Conservation (phyloP, 2,329 filamentous ascomycete genomes). For the Coniella lustricola region DNA sequence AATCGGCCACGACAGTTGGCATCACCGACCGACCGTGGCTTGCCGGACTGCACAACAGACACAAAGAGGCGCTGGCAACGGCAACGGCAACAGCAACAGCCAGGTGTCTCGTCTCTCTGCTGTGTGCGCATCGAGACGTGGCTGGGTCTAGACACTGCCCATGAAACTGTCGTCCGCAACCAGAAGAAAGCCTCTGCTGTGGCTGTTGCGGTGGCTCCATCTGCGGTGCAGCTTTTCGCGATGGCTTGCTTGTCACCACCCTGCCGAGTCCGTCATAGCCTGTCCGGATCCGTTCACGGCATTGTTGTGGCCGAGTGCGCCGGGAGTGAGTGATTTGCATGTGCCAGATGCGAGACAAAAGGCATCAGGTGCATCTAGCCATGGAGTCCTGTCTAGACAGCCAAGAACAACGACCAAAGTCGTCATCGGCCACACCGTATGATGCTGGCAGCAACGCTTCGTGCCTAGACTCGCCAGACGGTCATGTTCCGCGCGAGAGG, state of each 20-base stretch:
- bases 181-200: too few relatives aligned
- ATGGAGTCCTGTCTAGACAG: neutral
- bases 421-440: too few relatives aligned
- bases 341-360: constrained; percentile 11
- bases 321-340: neutral
- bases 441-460: neutral
- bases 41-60: neutral
- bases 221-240: neutral
- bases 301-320: neutral
- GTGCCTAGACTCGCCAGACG: neutral
- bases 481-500: constrained; percentile 1
- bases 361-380: neutral
- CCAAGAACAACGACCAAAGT: too few relatives aligned
- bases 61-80: neutral
- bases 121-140: neutral
- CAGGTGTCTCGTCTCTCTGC: neutral
- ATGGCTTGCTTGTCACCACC: neutral
- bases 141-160: neutral
- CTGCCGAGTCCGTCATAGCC: neutral
- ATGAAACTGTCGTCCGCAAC: too few relatives aligned
- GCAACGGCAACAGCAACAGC: neutral
- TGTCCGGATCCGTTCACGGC: neutral
- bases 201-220: neutral
- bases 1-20: too few relatives aligned
- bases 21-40: too few relatives aligned